Evolutionary conservation across 2,329 filamentous ascomycete genomes (phyloP), one percentile per base, ranked within the genome.

Genomic region (Cryphonectria parasitica): DNA sequence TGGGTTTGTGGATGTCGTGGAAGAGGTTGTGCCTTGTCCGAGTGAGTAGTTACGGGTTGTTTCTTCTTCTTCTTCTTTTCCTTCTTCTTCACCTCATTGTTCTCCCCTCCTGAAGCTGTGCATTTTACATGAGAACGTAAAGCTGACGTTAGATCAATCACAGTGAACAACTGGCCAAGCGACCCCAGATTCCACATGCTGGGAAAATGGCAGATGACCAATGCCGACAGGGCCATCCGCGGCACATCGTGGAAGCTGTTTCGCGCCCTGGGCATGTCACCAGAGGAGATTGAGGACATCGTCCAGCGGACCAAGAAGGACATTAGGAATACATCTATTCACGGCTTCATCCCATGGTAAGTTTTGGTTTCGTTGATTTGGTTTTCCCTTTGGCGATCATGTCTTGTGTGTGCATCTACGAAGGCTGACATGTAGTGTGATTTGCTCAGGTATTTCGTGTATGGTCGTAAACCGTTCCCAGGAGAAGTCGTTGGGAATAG

Each of bases 121-220:
- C 36, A 39, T 13, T 39, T 39, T 39, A 39, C 13, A 10, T 39
- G 10, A 39, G 10, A 10, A 39, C 2, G 36, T 8, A 19, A 17
- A 62, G 49, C 54, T 45, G n/a, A 67, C 64, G 1, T 34, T 3
- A 15, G 74, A 34, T 6, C 74, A 10, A 73, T 76, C 39, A 74
- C 76, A 25, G 77, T 75, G 64, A 79, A 79, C 65, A 72, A 76
- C 2, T 80, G 78, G 77, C 76, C 78, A 73, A 75, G 58, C 73
- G 77, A 69, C 36, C 31, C 71, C 70, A 34, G 75, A 74, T 28
- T 72, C 74, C 61, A 79, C 76, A 73, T 75, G 22, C 70, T 78
- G 22, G 77, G 78, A 11, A 69, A 72, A 31, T 78, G 77, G 77
- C 74, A 76, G 34, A 74, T 77, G 75, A 74, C 73, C 8, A 79